Percentiles rank a stretch among this genome's conserved stretches.
phyloP scores from a whole-genome alignment of 2,329 filamentous ascomycete species.

The Fusarium sp. region DNA sequence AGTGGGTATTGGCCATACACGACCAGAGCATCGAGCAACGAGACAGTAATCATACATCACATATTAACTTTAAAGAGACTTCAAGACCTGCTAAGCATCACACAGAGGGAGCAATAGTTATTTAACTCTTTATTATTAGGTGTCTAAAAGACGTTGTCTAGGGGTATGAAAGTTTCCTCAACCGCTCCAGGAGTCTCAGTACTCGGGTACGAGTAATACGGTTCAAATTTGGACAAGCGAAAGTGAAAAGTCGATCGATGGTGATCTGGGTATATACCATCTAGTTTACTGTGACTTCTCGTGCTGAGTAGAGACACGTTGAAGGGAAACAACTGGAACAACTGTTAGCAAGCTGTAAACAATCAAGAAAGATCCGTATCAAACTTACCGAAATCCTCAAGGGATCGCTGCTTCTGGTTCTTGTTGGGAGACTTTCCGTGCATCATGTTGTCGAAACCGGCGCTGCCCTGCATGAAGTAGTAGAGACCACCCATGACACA shows the following conservation, averaged over 20 bases:
- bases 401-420: slow-evolving; percentile 81
- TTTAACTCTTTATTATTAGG: slow-evolving; percentile 57
- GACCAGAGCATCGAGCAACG: too few relatives aligned
- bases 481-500: slow-evolving; percentile 77
- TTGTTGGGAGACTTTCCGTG: slow-evolving; percentile 87
- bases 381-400: slow-evolving; percentile 87
- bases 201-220: slow-evolving; percentile 51
- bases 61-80: too few relatives aligned
- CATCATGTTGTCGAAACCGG: slow-evolving; percentile 90
- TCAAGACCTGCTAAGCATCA: background rate
- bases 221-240: slow-evolving; percentile 54
- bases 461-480: slow-evolving; percentile 83
- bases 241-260: slow-evolving; percentile 51
- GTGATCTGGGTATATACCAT: slow-evolving; percentile 50
- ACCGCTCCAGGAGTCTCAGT: slow-evolving; percentile 48
- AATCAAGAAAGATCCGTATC: background rate
- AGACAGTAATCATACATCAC: too few relatives aligned
- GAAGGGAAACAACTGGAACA: slow-evolving; percentile 78
- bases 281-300: slow-evolving; percentile 78
- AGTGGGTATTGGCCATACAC: too few relatives aligned
- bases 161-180: slow-evolving; percentile 51
- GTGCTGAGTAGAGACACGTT: slow-evolving; percentile 91
- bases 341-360: slow-evolving; percentile 58
- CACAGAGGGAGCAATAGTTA: slow-evolving; percentile 27
- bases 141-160: slow-evolving; percentile 52